phyloP scores from a whole-genome alignment of 805 yeast species.

The Nakazawaea anatomiae region DNA sequence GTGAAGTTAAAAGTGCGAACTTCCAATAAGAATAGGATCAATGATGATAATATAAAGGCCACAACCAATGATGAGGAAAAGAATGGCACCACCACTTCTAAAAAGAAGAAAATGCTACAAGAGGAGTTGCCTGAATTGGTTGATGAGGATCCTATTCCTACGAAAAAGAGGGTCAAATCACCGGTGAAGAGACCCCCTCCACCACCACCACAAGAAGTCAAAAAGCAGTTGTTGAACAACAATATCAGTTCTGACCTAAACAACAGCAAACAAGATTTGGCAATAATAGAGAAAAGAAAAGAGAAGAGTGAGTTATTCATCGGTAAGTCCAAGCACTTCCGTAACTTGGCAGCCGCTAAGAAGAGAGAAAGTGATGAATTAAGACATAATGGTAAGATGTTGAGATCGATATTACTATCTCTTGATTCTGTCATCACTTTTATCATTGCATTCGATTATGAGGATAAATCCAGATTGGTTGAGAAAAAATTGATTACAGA shows the following conservation, averaged over 20 bases:
- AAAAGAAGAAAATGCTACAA: not conserved
- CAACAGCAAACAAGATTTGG: not conserved
- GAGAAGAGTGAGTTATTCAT: conserved; percentile 10
- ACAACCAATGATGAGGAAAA: not conserved
- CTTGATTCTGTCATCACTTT: conserved; percentile 9
- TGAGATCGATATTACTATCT: not conserved
- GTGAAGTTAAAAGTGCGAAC: not conserved
- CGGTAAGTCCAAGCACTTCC: conserved; percentile 10
- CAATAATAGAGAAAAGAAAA: conserved; percentile 1
- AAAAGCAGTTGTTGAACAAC: not conserved
- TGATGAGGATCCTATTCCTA: not conserved
- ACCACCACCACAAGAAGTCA: not conserved
- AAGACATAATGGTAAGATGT: not conserved
- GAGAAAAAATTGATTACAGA: conserved; percentile 7
- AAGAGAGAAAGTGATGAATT: conserved; percentile 8
- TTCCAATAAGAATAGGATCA: not conserved
- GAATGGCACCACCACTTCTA: not conserved
- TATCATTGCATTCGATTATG: conserved; percentile 10
- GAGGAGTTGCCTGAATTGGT: not conserved
- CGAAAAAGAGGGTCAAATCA: not conserved
- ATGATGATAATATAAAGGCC: not conserved
- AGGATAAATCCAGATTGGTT: conserved; percentile 11
- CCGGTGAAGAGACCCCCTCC: not conserved
- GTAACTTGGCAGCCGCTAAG: conserved; percentile 8
- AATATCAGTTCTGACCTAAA: not conserved